phyloP scores from a whole-genome alignment of 2,329 filamentous ascomycete genomes.

The Fusarium virguliforme region DNA sequence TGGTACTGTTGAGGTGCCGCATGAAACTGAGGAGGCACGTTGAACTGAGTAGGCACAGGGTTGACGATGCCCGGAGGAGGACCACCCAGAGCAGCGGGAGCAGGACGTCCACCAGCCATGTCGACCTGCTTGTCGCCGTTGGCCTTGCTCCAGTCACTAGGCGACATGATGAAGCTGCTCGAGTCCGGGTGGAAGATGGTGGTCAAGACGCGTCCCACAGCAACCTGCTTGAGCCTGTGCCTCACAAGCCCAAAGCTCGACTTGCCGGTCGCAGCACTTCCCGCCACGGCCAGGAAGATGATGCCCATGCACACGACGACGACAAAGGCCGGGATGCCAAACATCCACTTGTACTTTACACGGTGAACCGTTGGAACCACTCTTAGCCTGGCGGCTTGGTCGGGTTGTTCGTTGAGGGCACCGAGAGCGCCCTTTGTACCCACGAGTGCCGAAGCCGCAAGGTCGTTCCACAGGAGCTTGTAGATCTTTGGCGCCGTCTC shows the following conservation, averaged over 20 bases:
- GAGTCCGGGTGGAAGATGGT: conserved; percentile 36
- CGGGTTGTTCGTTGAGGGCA: conserved; percentile 30
- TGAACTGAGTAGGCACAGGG: conserved; percentile 5
- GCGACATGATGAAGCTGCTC: conserved; percentile 35
- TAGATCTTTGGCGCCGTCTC: conserved; percentile 27
- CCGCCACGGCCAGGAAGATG: conserved; percentile 24
- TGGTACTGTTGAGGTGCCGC: conserved; percentile 11
- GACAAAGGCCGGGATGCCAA: conserved; percentile 44
- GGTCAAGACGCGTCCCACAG: conserved; percentile 40
- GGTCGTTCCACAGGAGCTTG: conserved; percentile 40
- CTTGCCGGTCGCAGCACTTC: conserved; percentile 23
- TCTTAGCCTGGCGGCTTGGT: conserved; percentile 25
- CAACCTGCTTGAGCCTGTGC: conserved; percentile 38
- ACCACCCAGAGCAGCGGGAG: neutral
- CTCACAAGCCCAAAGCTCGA: conserved; percentile 31
- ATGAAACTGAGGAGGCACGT: neutral
- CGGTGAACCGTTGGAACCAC: conserved; percentile 37
- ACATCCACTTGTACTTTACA: conserved; percentile 42
- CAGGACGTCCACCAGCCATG: conserved; percentile 20
- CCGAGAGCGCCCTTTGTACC: conserved; percentile 44
- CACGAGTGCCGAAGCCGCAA: conserved; percentile 45
- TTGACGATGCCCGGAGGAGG: neutral
- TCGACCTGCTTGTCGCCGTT: conserved; percentile 31
- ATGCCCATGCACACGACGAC: conserved; percentile 25
- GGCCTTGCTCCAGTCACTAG: conserved; percentile 31